These are phyloP conservation scores for Peniophora sp. DNA, from an alignment of 1,284 basidiomycete species.

Conservation along the genomic window DNA sequence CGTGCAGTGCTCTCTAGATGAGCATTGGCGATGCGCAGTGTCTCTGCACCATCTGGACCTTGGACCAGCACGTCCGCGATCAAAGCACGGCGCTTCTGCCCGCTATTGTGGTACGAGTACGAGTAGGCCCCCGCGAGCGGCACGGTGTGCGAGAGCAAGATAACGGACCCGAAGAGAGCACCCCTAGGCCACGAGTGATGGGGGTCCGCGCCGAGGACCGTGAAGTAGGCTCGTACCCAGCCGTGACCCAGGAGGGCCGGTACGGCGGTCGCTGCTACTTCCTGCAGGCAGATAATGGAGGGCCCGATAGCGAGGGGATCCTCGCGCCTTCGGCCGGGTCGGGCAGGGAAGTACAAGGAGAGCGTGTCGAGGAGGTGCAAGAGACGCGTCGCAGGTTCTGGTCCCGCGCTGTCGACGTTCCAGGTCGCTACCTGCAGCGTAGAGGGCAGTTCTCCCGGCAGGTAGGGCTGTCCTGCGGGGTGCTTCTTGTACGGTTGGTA, in stretches of 20 bases:
- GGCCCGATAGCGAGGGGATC: slow-evolving; percentile 32
- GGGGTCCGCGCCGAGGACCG: slow-evolving; percentile 41
- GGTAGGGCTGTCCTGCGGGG: neutral
- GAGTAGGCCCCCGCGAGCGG: slow-evolving; percentile 31
- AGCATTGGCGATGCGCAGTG: slow-evolving; percentile 55
- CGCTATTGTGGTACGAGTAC: slow-evolving; percentile 44
- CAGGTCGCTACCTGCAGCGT: neutral
- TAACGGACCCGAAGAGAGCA: slow-evolving; percentile 51
- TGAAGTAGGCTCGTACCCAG: slow-evolving; percentile 57
- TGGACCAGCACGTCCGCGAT: slow-evolving; percentile 47
- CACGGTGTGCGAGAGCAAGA: slow-evolving; percentile 51
- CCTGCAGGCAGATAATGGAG: slow-evolving; percentile 59
- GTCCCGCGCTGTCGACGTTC: neutral
- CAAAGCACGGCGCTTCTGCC: slow-evolving; percentile 42
- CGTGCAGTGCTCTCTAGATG: slow-evolving; percentile 54
- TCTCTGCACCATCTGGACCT: slow-evolving; percentile 21
- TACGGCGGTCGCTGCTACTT: slow-evolving; percentile 41
- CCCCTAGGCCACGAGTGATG: slow-evolving; percentile 40
- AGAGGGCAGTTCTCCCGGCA: neutral
- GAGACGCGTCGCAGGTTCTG: neutral
- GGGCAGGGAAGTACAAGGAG: neutral
- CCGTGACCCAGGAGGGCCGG: slow-evolving; percentile 36
- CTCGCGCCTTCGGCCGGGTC: neutral
- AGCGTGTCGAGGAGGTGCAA: neutral
- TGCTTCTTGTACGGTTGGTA: neutral